These are phyloP conservation scores for Trichoderma lentiforme DNA, from an alignment of 2,329 filamentous ascomycete genomes.

Conservation along the genomic window DNA sequence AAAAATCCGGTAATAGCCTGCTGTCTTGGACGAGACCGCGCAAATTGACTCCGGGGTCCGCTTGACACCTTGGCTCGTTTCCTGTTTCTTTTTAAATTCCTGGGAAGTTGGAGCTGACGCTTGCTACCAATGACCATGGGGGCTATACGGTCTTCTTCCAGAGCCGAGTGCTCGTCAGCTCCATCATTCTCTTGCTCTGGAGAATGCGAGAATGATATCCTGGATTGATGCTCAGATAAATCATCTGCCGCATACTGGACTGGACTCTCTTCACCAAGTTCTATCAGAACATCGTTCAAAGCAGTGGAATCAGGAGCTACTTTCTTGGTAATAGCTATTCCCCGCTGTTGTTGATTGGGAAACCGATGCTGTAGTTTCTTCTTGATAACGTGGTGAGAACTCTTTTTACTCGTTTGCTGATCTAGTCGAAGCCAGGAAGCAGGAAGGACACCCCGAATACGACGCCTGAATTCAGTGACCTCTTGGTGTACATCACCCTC, in stretches of 20 bases:
- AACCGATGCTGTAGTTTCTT: constrained; percentile 32
- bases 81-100: constrained; percentile 26
- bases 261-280: constrained; percentile 44
- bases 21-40: constrained; percentile 27
- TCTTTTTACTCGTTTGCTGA: constrained; percentile 39
- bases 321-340: constrained; percentile 48
- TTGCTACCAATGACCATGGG: constrained; percentile 46
- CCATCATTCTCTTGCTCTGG: not conserved
- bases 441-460: constrained; percentile 60
- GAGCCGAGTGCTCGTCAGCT: constrained; percentile 26
- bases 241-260: constrained; percentile 29
- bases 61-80: constrained; percentile 19
- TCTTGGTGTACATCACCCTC: constrained; percentile 38
- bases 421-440: constrained; percentile 66
- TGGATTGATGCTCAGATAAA: constrained; percentile 20
- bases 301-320: constrained; percentile 28
- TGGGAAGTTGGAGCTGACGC: constrained; percentile 33
- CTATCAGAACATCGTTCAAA: constrained; percentile 37
- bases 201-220: not conserved
- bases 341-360: constrained; percentile 41
- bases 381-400: constrained; percentile 28
- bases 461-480: constrained; percentile 40
- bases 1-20: constrained; percentile 33
- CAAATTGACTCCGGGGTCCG: constrained; percentile 21
- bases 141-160: constrained; percentile 54